Conservation (phyloP, 305 asterid species). For the Solanum hybrid region DNA sequence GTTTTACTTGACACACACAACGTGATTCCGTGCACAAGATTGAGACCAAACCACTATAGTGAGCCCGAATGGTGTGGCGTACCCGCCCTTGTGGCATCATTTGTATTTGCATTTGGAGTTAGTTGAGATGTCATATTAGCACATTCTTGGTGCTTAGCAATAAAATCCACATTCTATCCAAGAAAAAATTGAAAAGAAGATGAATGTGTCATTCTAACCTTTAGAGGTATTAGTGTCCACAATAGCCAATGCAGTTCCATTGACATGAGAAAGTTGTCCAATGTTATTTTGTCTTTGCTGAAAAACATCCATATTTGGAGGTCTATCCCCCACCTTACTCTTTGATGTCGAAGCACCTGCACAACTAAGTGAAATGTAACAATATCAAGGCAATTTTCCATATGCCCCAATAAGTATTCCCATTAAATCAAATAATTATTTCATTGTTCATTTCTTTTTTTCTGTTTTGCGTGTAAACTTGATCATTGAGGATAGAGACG, state of each 20-base stretch:
- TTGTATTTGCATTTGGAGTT: too few relatives aligned
- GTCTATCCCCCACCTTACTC: conserved; percentile 10
- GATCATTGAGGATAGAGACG: background rate
- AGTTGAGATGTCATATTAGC: background rate
- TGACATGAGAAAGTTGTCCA: conserved; percentile 13
- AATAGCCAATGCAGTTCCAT: conserved; percentile 12
- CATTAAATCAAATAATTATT: background rate
- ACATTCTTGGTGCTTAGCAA: background rate
- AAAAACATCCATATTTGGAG: conserved; percentile 17
- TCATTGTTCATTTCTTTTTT: background rate
- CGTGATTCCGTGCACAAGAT: too few relatives aligned
- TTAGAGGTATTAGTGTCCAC: conserved; percentile 17
- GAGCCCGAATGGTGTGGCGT: too few relatives aligned
- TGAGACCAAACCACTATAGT: too few relatives aligned
- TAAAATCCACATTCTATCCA: background rate
- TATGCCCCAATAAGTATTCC: background rate
- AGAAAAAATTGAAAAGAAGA: background rate
- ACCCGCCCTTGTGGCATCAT: too few relatives aligned
- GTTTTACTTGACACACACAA: too few relatives aligned
- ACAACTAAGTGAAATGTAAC: background rate
- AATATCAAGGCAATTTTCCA: background rate
- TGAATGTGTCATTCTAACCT: conserved; percentile 24
- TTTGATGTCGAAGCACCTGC: conserved; percentile 19
- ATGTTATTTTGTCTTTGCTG: conserved; percentile 23
- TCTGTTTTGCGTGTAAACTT: background rate